Conservation (phyloP, 257 asterid genomes). For the Scutellaria galericulata region DNA sequence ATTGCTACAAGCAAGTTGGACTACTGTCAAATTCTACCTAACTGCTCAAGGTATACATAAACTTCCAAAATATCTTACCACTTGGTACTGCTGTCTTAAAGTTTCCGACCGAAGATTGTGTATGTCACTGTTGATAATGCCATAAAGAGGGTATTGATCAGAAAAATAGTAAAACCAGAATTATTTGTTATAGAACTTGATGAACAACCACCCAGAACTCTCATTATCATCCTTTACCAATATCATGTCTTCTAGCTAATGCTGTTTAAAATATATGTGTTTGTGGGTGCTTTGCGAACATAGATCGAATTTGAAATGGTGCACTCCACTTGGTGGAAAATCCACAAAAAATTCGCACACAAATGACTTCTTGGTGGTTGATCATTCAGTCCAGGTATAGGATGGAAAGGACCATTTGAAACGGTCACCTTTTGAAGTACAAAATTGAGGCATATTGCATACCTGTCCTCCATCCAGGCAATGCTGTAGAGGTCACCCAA, state of each 20-base stretch:
- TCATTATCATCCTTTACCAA: no score
- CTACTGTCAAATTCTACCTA: neutral
- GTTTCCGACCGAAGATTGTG: conserved; percentile 88
- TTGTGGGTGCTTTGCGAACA: no score
- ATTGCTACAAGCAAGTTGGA: neutral
- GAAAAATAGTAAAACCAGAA: neutral
- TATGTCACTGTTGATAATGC: conserved; percentile 61
- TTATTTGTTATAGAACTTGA: no score
- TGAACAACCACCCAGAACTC: no score
- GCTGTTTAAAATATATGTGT: no score
- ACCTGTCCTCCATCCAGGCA: conserved; percentile 99
- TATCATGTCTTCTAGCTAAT: no score
- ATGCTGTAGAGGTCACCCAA: conserved; percentile 93
- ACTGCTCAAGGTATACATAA: neutral
- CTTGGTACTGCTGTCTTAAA: conserved; percentile 80
- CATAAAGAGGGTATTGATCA: conserved; percentile 12
- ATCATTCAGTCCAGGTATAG: neutral
- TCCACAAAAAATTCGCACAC: neutral
- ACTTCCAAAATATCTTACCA: conserved; percentile 56
- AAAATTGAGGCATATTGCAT: conserved; percentile 22
- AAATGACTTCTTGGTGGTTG: neutral
- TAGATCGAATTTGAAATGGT: neutral
- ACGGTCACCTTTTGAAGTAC: neutral
- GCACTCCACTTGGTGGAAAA: neutral
- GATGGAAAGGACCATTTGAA: neutral